phyloP scores from a whole-genome alignment of 306 rosid species.

The Canavalia gladiata region DNA sequence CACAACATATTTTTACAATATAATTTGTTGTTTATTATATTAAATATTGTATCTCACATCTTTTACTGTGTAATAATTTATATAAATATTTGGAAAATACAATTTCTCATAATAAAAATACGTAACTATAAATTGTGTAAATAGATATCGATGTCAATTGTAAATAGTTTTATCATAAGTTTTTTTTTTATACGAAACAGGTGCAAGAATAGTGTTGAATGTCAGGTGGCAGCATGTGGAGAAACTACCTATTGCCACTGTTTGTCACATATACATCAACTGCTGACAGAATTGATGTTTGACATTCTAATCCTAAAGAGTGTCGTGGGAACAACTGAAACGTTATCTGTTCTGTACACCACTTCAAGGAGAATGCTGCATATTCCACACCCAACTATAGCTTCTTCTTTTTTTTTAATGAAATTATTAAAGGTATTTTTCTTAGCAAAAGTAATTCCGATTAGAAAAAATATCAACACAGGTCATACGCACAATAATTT shows the following conservation, averaged over 20 bases:
- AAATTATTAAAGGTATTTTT: too few species aligned
- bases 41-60: too few species aligned
- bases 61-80: too few species aligned
- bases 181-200: not conserved
- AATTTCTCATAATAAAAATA: too few species aligned
- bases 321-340: not conserved
- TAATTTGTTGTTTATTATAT: too few species aligned
- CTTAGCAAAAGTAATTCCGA: too few species aligned
- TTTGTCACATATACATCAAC: not conserved
- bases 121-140: not conserved
- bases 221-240: not conserved
- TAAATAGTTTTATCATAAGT: not conserved
- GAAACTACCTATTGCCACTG: not conserved
- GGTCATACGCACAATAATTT: too few species aligned
- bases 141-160: not conserved
- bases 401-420: too few species aligned
- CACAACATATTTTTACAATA: too few species aligned
- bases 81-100: too few species aligned
- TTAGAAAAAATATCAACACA: too few species aligned
- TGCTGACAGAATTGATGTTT: not conserved
- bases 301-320: not conserved
- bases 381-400: not conserved
- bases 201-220: not conserved
- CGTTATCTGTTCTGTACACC: not conserved
- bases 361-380: not conserved